Base-by-base conservation (phyloP, 768 basidiomycete genomes). In the Thelephora ganbajun region DNA sequence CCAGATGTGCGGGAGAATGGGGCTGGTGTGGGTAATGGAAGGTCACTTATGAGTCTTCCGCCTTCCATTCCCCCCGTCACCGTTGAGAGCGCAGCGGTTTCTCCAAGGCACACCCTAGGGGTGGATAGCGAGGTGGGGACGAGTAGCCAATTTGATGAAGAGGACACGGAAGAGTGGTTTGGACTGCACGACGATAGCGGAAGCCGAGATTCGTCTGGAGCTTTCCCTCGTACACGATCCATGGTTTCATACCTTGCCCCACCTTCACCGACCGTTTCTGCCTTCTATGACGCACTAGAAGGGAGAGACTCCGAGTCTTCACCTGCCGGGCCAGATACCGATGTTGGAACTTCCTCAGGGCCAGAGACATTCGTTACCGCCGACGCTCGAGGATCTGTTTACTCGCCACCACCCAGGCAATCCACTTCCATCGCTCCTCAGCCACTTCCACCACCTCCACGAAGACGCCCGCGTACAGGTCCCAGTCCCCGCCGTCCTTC, bases 261-360 rank as follows among this genome's bases (percentile, higher is more conserved):
- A 52, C 69, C 74, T 4, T 87, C 84, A 9, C 85, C 84, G 1
- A 83, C 83, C 3, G 77, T 71, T 5, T 86, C 84, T n/a, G 82
- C 80, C n/a, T 88, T 88, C 63, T 74, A 76, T 22, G 82, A 84
- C 53, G 74, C 70, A 13, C 59, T 74, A 36, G 69, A 66, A 43
- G 59, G 50, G 19, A 36, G 54, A 33, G 18, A 48, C 18, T 39
- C 49, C n/a, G 53, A 51, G 39, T 37, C 44, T n/a, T 34, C 51
- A 9, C 39, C 49, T 12, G 26, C 45, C 36, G 26, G 9, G 4
- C 5, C 26, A 30, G 26, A 30, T 30, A 30, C 26, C 26, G 26
- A 30, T 30, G 9, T 9, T 9, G 26, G 26, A 30, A 9, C 26
- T 30, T 53, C 53, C 59, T 45, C 53, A 58, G 49, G 55, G 52